Conservation (phyloP, 2,329 filamentous ascomycete species). For the Erysiphe pulchra region DNA sequence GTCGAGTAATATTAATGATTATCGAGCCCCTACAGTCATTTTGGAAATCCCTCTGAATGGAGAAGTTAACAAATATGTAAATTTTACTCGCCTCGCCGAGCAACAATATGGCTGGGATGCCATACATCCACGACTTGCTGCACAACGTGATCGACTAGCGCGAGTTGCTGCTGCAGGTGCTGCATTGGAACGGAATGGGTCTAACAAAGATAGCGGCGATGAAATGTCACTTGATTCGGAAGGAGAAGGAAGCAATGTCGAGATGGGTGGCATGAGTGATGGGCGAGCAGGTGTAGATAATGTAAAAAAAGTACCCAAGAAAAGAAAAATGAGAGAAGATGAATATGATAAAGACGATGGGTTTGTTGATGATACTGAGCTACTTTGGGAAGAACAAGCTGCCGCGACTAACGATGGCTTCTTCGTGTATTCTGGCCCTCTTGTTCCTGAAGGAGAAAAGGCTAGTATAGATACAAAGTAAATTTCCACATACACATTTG, state of each 20-base stretch:
- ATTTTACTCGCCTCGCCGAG: constrained; percentile 82
- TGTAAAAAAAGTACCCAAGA: constrained; percentile 37
- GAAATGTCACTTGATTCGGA: constrained; percentile 58
- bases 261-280: constrained; percentile 47
- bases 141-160: constrained; percentile 64
- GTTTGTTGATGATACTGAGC: constrained; percentile 78
- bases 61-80: constrained; percentile 72
- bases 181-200: constrained; percentile 52
- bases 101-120: constrained; percentile 89
- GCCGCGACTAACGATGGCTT: constrained; percentile 89
- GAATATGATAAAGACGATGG: constrained; percentile 65
- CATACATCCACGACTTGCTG: constrained; percentile 70
- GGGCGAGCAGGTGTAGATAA: constrained; percentile 33
- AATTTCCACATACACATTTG: too few species aligned
- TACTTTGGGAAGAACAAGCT: constrained; percentile 87
- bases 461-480: constrained; percentile 25
- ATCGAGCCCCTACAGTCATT: constrained; percentile 48
- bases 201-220: constrained; percentile 42
- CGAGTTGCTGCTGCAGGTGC: constrained; percentile 76
- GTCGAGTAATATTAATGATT: constrained; percentile 26
- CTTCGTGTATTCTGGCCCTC: constrained; percentile 86
- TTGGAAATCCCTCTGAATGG: constrained; percentile 61
- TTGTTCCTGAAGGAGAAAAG: constrained; percentile 72
- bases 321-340: constrained; percentile 56
- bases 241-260: constrained; percentile 62